Evolutionary conservation across 139 green algal genomes (phyloP).

Genomic region (Coelastrella sp.): DNA sequence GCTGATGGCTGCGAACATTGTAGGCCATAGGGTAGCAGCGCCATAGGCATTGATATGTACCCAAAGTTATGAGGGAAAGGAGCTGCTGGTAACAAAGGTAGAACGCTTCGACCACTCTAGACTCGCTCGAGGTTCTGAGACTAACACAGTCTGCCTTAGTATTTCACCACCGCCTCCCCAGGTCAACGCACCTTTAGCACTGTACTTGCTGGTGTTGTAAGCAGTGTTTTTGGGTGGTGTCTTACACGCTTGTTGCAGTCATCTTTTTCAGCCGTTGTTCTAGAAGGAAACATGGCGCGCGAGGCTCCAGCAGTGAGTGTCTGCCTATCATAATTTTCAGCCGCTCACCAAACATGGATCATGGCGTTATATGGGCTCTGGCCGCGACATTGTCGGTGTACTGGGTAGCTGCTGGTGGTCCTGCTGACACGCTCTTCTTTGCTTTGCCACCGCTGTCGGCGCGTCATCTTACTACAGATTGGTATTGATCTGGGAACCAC

Average conservation of each 20-base stretch:
- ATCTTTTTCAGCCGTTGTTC: not conserved
- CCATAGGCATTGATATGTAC: not conserved
- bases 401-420: not conserved
- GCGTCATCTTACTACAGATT: conserved; percentile 64
- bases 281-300: conserved; percentile 26
- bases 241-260: no score
- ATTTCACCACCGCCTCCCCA: not conserved
- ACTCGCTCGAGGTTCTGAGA: not conserved
- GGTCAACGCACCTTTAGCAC: not conserved
- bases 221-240: no score
- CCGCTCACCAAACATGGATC: not conserved
- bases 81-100: not conserved
- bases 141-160: not conserved
- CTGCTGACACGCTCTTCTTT: not conserved
- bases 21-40: no score
- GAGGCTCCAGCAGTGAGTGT: conserved; percentile 16
- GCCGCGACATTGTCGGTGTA: not conserved
- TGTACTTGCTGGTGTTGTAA: no score
- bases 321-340: not conserved
- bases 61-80: no score
- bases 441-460: not conserved
- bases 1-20: not conserved
- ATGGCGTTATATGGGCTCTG: not conserved
- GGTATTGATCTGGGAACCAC: conserved; percentile 99
- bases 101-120: not conserved